phyloP scores from a whole-genome alignment of 2,329 filamentous ascomycete genomes.

The Colletotrichum abscissum region DNA sequence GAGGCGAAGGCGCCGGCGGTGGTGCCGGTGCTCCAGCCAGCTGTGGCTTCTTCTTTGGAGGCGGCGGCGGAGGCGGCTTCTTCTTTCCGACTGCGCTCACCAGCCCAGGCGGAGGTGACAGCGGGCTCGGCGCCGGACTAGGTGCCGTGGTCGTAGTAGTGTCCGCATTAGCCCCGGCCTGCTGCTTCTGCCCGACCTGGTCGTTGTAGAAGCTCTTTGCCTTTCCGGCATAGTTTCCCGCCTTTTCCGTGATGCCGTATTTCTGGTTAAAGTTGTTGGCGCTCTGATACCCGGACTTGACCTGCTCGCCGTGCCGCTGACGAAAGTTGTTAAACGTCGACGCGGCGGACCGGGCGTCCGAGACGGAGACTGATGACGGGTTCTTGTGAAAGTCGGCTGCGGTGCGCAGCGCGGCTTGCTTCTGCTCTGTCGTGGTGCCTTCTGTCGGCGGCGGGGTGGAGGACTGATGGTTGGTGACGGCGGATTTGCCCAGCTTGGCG shows the following conservation, averaged over 20 bases:
- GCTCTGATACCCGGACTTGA: slow-evolving; percentile 67
- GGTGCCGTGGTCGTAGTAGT: background rate
- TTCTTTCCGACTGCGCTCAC: slow-evolving; percentile 55
- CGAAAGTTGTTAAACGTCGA: slow-evolving; percentile 76
- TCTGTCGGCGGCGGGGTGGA: slow-evolving; percentile 47
- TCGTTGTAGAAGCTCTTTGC: background rate
- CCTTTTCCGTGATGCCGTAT: slow-evolving; percentile 63
- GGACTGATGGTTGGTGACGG: slow-evolving; percentile 38
- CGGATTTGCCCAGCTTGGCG: slow-evolving; percentile 58
- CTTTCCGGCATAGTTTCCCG: slow-evolving; percentile 42
- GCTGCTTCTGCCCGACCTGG: slow-evolving; percentile 33
- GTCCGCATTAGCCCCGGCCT: background rate
- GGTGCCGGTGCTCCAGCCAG: slow-evolving; percentile 41
- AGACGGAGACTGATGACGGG: slow-evolving; percentile 69
- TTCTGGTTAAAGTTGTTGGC: slow-evolving; percentile 71
- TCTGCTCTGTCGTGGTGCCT: slow-evolving; percentile 73
- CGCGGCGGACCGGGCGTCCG: slow-evolving; percentile 68
- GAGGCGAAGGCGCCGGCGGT: slow-evolving; percentile 21
- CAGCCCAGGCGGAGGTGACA: slow-evolving; percentile 35
- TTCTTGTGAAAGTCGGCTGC: slow-evolving; percentile 69
- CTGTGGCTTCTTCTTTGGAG: slow-evolving; percentile 63
- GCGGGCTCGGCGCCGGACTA: background rate
- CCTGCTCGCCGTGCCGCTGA: slow-evolving; percentile 76
- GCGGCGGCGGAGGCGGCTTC: slow-evolving; percentile 63
- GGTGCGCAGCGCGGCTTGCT: slow-evolving; percentile 72